phyloP scores from a whole-genome alignment of 2,329 filamentous ascomycete genomes.

The Aspergillus sp. region DNA sequence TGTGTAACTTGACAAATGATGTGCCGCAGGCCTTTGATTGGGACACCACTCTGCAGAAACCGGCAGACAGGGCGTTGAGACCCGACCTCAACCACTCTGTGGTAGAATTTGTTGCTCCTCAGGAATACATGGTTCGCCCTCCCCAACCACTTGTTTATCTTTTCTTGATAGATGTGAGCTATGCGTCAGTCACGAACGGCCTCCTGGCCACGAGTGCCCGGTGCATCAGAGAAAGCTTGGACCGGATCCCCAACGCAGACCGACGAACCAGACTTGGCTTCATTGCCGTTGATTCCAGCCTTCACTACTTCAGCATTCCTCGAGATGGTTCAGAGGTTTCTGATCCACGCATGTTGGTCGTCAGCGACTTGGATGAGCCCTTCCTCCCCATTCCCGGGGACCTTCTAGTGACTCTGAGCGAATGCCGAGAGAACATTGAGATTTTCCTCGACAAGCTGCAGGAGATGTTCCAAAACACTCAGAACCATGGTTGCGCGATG shows the following conservation, averaged over 20 bases:
- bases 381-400: constrained; percentile 94
- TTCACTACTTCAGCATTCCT: constrained; percentile 95
- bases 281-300: constrained; percentile 87
- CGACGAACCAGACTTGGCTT: constrained; percentile 90
- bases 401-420: constrained; percentile 81
- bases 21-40: constrained; percentile 99
- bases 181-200: constrained; percentile 82
- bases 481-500: constrained; percentile 88
- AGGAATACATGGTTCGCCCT: constrained; percentile 99
- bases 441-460: constrained; percentile 87
- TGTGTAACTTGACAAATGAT: constrained; percentile 98
- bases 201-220: constrained; percentile 88
- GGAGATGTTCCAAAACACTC: constrained; percentile 94
- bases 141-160: constrained; percentile 94
- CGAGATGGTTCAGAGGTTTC: constrained; percentile 81
- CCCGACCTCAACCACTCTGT: constrained; percentile 94
- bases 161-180: constrained; percentile 94
- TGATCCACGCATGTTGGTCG: constrained; percentile 87
- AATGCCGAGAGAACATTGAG: constrained; percentile 89
- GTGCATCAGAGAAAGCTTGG: constrained; percentile 91
- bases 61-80: constrained; percentile 86
- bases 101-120: constrained; percentile 94
- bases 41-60: constrained; percentile 90
- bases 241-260: constrained; percentile 97
- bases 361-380: constrained; percentile 93